phyloP scores from a whole-genome alignment of 2,329 filamentous ascomycete species.

The Emergomyces pasteurianus region DNA sequence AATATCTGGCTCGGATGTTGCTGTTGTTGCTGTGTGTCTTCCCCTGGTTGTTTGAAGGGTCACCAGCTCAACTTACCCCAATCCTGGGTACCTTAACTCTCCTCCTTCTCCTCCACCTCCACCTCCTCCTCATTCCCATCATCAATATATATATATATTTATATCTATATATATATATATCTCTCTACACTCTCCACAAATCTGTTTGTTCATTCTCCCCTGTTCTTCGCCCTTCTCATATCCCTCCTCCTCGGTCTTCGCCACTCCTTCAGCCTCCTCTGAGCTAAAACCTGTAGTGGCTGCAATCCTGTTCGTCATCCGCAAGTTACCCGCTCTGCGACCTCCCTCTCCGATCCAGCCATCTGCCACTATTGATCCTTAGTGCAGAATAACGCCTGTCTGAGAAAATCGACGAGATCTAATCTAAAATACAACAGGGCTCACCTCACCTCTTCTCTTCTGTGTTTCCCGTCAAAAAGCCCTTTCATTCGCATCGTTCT shows the following conservation, averaged over 20 bases:
- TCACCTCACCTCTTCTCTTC: not conserved
- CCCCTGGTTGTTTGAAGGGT: not conserved
- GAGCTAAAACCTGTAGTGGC: not conserved
- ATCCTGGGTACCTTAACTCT: not conserved
- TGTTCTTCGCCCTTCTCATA: conserved; percentile 5
- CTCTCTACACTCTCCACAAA: conserved; percentile 7
- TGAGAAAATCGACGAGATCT: not conserved
- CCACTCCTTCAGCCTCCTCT: conserved; percentile 8
- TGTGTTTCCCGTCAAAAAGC: not conserved
- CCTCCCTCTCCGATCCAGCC: not conserved
- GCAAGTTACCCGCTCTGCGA: not conserved
- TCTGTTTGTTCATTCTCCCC: conserved; percentile 8
- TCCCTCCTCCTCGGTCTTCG: conserved; percentile 5
- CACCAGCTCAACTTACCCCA: not conserved
- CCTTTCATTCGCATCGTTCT: conserved; percentile 5
- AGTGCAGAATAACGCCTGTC: not conserved
- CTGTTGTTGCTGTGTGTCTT: not conserved
- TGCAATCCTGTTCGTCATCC: conserved; percentile 3
- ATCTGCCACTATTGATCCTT: not conserved
- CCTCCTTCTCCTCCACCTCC: conserved; percentile 6
- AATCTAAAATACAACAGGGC: not conserved
- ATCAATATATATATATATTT: not conserved
- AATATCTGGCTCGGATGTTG: not conserved
- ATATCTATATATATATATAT: too few species aligned
- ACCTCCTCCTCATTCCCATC: not conserved